Percentiles rank a stretch among this genome's conserved stretches.
Evolutionary conservation across 208 protist species (phyloP).

Genomic region (Strigomonas culicis): DNA sequence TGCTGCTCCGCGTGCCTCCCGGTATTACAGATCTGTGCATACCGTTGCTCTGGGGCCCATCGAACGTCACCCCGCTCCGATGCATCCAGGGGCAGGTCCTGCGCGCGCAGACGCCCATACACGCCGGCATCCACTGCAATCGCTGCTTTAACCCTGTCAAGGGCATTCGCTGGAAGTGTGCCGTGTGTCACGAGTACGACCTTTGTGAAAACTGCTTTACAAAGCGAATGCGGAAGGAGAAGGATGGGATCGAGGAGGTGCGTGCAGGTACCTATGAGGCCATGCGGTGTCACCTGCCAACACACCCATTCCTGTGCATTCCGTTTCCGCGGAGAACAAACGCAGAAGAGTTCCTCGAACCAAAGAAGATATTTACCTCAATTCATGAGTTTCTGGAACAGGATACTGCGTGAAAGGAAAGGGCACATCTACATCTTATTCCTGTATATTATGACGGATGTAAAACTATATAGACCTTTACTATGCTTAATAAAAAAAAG

Average conservation of each 20-base stretch:
- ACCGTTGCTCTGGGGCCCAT: conserved; percentile 72
- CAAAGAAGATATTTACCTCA: neutral
- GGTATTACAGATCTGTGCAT: conserved; percentile 16
- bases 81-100: conserved; percentile 36
- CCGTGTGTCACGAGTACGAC: conserved; percentile 77
- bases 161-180: conserved; percentile 81
- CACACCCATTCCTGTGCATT: conserved; percentile 56
- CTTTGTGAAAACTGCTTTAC: conserved; percentile 53
- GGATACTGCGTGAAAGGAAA: neutral
- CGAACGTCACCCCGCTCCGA: conserved; percentile 59
- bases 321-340: conserved; percentile 16
- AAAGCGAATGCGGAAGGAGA: conserved; percentile 9
- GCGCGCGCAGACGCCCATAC: conserved; percentile 5
- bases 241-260: conserved; percentile 1
- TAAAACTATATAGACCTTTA: no score
- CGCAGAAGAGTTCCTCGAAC: conserved; percentile 3
- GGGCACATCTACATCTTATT: neutral
- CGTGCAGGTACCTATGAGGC: neutral
- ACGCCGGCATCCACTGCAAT: conserved; percentile 77
- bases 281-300: conserved; percentile 17
- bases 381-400: neutral
- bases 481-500: conserved; percentile 3
- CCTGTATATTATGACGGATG: no score
- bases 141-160: conserved; percentile 46
- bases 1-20: conserved; percentile 57